A percentile compares a stretch with the other conserved stretches of the same genome.
phyloP scores from a whole-genome alignment of 352 stramenopile species.

The Phytopythium kandeliae region DNA sequence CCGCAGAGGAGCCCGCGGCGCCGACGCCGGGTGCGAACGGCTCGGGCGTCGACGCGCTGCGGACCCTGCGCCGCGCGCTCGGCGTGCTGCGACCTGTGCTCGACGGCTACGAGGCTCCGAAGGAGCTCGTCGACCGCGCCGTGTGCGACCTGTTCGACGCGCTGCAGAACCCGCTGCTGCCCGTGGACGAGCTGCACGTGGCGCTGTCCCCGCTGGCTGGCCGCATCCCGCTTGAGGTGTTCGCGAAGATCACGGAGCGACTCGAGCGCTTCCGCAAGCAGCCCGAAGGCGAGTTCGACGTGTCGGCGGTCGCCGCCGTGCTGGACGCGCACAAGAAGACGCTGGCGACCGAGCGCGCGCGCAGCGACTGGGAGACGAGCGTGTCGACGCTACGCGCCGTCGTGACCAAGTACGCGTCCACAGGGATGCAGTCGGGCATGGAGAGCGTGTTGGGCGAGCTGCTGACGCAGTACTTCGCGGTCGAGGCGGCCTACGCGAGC shows the following conservation, averaged over 20 bases:
- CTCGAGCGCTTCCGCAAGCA: slow-evolving; percentile 66
- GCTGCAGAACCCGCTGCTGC: slow-evolving; percentile 66
- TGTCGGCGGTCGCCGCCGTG: slow-evolving; percentile 42
- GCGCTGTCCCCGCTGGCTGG: slow-evolving; percentile 94
- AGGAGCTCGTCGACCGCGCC: slow-evolving; percentile 81
- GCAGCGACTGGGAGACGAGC: slow-evolving; percentile 62
- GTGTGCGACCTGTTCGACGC: slow-evolving; percentile 83
- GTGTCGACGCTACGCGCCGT: slow-evolving; percentile 74
- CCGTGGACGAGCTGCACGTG: slow-evolving; percentile 95
- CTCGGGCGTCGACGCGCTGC: slow-evolving; percentile 41
- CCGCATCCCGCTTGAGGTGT: slow-evolving; percentile 93
- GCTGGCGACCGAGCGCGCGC: slow-evolving; percentile 44
- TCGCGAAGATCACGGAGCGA: slow-evolving; percentile 85
- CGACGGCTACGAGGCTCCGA: slow-evolving; percentile 89
- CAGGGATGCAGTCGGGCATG: slow-evolving; percentile 60
- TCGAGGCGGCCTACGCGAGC: slow-evolving; percentile 72
- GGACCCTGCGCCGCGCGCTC: slow-evolving; percentile 75
- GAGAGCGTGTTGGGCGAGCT: slow-evolving; percentile 65
- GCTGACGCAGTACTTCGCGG: slow-evolving; percentile 74
- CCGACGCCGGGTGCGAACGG: slow-evolving; percentile 35
- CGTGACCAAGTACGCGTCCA: slow-evolving; percentile 58
- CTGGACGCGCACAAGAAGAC: slow-evolving; percentile 63
- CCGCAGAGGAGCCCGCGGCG: slow-evolving; percentile 24
- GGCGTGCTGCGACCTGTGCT: slow-evolving; percentile 90
- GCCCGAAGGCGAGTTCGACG: slow-evolving; percentile 45